Evolutionary conservation across 2,329 filamentous ascomycete species (phyloP), one percentile per base, ranked within the genome.

Genomic region (Scytalidium lignicola): DNA sequence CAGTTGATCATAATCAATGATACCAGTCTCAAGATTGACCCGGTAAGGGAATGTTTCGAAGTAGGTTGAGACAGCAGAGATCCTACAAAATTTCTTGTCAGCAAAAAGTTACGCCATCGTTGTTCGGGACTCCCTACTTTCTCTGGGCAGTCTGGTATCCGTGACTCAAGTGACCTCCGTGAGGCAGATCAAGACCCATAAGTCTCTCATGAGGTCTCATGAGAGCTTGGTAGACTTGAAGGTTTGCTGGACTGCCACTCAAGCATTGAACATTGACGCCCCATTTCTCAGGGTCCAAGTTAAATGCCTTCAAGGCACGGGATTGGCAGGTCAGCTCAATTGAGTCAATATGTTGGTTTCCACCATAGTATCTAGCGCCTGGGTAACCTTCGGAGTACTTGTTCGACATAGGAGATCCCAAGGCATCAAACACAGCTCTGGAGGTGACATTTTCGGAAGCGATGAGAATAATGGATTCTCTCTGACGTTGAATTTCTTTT

Each of bases 371-470:
- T 73, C 93, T 86, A 63, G 93, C 93, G 69, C 93, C 93, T 60
- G 93, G 93, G 72, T 96, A 96, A 58, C 93, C 93, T 79, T 99
- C 93, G 17, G 90, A 96, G 82, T 99, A 99, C 79, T 99, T 99
- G 83, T 99, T 96, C 73, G 88, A 90, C 88, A 93, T 95, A 70
- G 88, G 86, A 51, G 85, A 91, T 65, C 93, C 93, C 58, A 99
- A 84, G 53, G 93, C 93, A 75, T 99, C 91, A 76, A 96, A 96
- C 65, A 99, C 93, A 64, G 93, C 91, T 63, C 91, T 90, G 55
- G 93, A 99, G 51, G 93, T 99, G 74, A 99, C 91, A 79, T 99
- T 99, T 79, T 99, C 93, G 50, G 93, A 97, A 66, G 93, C 92
- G 65, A 99, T 99, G 69, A 99, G 85, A 67, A 97, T 89, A 73